These are phyloP conservation scores for Macrophomina tecta DNA, from an alignment of 2,329 filamentous ascomycete genomes.

Conservation along the genomic window DNA sequence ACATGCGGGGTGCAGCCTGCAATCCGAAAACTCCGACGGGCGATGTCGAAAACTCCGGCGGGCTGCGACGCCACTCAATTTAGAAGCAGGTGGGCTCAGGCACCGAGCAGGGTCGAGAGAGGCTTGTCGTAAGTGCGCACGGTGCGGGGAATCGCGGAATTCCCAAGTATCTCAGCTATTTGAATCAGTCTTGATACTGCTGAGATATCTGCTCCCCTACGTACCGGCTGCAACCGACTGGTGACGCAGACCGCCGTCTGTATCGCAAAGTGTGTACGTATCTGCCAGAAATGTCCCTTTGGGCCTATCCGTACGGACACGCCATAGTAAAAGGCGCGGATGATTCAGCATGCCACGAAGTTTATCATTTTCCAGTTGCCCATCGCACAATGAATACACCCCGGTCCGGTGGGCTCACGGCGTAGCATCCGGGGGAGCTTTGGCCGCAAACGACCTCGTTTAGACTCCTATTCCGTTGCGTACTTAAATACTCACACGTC, in stretches of 20 bases:
- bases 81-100: not conserved
- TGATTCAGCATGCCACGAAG: not conserved
- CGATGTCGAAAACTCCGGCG: not conserved
- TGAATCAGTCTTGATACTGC: no score
- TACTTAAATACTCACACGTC: not conserved
- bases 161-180: not conserved
- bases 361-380: not conserved
- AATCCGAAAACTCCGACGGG: slow-evolving; percentile 1
- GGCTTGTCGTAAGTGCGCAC: not conserved
- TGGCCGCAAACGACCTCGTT: not conserved
- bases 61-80: not conserved
- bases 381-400: not conserved
- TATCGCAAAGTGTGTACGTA: no score
- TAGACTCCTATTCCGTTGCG: not conserved
- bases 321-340: no score
- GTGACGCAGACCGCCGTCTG: no score
- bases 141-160: not conserved
- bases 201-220: no score
- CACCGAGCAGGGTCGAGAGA: not conserved
- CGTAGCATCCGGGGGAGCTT: not conserved
- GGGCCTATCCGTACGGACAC: no score
- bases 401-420: slow-evolving; percentile 3
- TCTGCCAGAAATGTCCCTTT: no score
- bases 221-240: no score
- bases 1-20: not conserved